These are phyloP conservation scores for Triticum aestivum DNA, from an alignment of 176 grass and related monocot species.

Conservation along the genomic window IWGSC_CS_RefSeq_v2.1 NC_057808.1:484796709-484797208, in stretches of 20 bases:
- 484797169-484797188: not conserved
- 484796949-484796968: not conserved
- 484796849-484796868: conserved; percentile 3
- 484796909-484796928: not conserved
- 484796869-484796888: conserved; percentile 10
- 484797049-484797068: not conserved
- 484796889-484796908: not conserved
- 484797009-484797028: not conserved
- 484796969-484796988: not conserved
- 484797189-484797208: not conserved
- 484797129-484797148: not conserved
- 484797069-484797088: not conserved
- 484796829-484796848: not conserved
- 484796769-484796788: not conserved
- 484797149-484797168: not conserved
- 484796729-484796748: conserved; percentile 31
- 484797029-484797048: not conserved
- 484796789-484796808: conserved; percentile 6
- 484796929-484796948: not conserved
- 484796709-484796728: conserved; percentile 55
- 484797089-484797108: not conserved
- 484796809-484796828: conserved; percentile 19
- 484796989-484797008: conserved; percentile 8
- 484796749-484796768: conserved; percentile 38
- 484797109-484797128: not conserved